Evolutionary conservation across 345 rosid species (phyloP).

Genomic region (Anacardium occidentale): DNA sequence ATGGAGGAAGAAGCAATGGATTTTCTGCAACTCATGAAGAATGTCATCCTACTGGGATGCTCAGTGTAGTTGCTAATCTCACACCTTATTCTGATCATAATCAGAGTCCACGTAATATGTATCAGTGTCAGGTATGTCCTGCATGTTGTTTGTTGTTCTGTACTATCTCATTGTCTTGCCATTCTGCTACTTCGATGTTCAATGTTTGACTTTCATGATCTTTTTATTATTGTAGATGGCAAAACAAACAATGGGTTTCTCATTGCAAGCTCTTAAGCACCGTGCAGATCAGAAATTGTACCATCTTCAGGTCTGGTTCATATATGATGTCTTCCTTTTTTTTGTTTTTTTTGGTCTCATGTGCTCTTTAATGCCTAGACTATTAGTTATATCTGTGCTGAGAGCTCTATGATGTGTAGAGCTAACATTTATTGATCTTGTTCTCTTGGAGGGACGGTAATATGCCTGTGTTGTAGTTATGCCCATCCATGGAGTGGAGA

Average conservation of each 20-base stretch:
- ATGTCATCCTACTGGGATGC: conserved; percentile 90
- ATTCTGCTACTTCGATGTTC: conserved; percentile 12
- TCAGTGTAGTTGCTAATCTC: conserved; percentile 95
- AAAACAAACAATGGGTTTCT: conserved; percentile 93
- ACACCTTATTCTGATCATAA: conserved; percentile 99
- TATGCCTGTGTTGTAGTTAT: not conserved
- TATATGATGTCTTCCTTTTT: not conserved
- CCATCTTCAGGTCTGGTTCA: conserved; percentile 74
- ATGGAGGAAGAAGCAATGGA: conserved; percentile 73
- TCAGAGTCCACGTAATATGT: conserved; percentile 98
- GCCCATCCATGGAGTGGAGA: conserved; percentile 6
- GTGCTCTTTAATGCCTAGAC: too few species aligned
- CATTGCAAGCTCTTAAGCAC: conserved; percentile 70
- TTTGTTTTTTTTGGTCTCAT: not conserved
- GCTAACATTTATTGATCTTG: not conserved
- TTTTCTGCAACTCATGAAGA: conserved; percentile 92
- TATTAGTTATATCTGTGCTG: too few species aligned
- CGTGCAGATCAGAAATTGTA: conserved; percentile 97
- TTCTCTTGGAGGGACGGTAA: not conserved
- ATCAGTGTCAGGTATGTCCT: conserved; percentile 81
- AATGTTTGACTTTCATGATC: not conserved
- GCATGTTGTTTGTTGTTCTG: conserved; percentile 10
- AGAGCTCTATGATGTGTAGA: not conserved
- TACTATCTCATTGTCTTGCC: not conserved
- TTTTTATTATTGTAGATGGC: conserved; percentile 63